Evolutionary conservation across 768 basidiomycete species (phyloP), one percentile per base, ranked within the genome.

Genomic region (Cubamyces sp.): DNA sequence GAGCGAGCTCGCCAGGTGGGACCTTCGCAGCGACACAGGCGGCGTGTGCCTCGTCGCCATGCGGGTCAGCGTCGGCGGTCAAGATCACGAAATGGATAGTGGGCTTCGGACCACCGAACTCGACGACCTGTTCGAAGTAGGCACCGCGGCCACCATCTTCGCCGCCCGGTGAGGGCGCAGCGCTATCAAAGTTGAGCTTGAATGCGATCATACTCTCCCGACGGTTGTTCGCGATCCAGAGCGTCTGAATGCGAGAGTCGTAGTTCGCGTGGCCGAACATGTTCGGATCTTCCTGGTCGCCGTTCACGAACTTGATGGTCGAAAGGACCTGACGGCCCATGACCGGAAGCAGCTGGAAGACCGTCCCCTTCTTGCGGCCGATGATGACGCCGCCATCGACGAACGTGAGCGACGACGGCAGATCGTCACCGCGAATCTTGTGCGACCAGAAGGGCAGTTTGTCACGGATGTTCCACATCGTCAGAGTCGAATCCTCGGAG

Each of bases 221-320:
- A 47, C 90, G 85, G 73, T 85, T 91, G 71, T 93, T 93, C 55
- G 92, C 92, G 19, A 94, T 82, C 92, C 92, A 94, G 30, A 94
- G 78, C 0, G 91, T 93, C 76, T 90, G 90, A 62, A 94, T 93
- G 47, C 90, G 79, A 0, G 90, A 81, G 75, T 94, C 92, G 70
- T 94, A 94, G 69, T 84, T 88, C 66, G 89, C 85, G 69, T 94
- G 92, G 15, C 92, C 91, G 72, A 92, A 94, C 90, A 94, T 94
- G 9, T 92, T 91, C 16, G 79, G 79, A 68, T 93, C 92, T 43
- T 94, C 92, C 61, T 81, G 82, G 54, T 65, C 72, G 21, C 85
- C 86, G 64, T 87, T 90, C 69, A 89, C 77, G 70, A 94, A 94
- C 70, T 86, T 90, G 74, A 92, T 79, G 6, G 88, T 92, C 15